Evolutionary conservation across 495 filamentous ascomycete genomes (phyloP).

Genomic region (Hypoxylon lienhwacheense): DNA sequence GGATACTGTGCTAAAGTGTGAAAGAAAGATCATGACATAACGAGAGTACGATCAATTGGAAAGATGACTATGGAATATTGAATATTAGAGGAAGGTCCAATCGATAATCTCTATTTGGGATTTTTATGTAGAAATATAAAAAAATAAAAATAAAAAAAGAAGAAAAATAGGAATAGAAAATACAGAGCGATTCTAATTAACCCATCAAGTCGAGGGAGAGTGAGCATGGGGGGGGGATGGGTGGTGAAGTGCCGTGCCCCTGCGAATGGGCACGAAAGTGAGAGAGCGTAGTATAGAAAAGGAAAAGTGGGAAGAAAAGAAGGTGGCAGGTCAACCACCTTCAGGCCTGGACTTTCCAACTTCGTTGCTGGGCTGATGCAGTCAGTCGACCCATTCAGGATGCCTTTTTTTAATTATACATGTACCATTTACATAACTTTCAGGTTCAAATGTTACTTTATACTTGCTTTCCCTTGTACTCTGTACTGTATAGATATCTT

Average conservation of each 20-base stretch:
- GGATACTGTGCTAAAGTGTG: no score
- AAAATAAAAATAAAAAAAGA: constrained; percentile 10
- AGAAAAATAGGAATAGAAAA: constrained; percentile 7
- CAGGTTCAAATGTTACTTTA: no score
- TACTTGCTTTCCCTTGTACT: no score
- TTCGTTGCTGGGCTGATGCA: no score
- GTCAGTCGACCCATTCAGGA: constrained; percentile 30
- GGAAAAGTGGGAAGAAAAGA: constrained; percentile 36
- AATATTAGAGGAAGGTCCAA: constrained; percentile 26
- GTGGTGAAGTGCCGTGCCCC: constrained; percentile 16
- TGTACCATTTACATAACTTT: no score
- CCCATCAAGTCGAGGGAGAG: constrained; percentile 5
- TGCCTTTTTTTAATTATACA: no score
- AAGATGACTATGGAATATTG: constrained; percentile 1
- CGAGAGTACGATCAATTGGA: constrained; percentile 31
- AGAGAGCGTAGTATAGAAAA: no score
- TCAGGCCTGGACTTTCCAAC: not conserved
- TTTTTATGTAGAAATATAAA: constrained; percentile 5
- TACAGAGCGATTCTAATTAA: constrained; percentile 12
- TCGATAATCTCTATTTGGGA: constrained; percentile 19
- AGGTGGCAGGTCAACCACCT: constrained; percentile 42
- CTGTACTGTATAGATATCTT: no score
- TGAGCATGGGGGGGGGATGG: no score
- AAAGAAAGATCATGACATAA: constrained; percentile 28
- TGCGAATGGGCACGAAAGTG: constrained; percentile 25